A percentile compares a stretch with the other conserved stretches of the same genome.
Evolutionary conservation across 176 grass and related monocot species (phyloP).

Genomic region (Cenchrus americanus): DNA sequence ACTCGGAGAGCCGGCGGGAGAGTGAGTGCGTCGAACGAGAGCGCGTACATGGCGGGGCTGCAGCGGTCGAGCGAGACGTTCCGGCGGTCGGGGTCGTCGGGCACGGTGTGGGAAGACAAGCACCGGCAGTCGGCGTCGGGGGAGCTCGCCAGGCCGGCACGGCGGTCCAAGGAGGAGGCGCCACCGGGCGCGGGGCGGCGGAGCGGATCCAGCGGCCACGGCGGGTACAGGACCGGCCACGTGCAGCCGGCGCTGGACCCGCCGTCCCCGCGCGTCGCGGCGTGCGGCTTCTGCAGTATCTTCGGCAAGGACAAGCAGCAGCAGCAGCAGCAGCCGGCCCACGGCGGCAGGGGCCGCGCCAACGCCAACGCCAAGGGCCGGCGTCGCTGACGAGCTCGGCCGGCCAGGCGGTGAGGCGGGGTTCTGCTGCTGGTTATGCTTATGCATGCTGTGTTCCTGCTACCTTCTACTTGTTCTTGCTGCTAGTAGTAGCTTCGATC

Average conservation of each 20-base stretch:
- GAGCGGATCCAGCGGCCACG: slow-evolving; percentile 45
- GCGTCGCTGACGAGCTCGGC: slow-evolving; percentile 23
- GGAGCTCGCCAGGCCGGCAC: slow-evolving; percentile 39
- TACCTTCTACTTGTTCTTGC: not conserved
- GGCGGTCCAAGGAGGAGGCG: not conserved
- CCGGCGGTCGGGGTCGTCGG: slow-evolving; percentile 86
- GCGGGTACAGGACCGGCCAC: slow-evolving; percentile 58
- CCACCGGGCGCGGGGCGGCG: slow-evolving; percentile 12
- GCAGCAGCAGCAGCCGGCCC: not conserved
- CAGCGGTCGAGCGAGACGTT: slow-evolving; percentile 88
- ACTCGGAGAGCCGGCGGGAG: too few relatives aligned
- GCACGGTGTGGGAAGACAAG: slow-evolving; percentile 82
- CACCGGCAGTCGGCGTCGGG: slow-evolving; percentile 39
- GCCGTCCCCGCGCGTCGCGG: slow-evolving; percentile 76
- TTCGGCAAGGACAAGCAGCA: slow-evolving; percentile 59
- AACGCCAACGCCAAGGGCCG: not conserved
- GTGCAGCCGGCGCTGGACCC: slow-evolving; percentile 70
- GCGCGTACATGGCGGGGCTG: slow-evolving; percentile 62
- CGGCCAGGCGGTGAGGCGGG: not conserved
- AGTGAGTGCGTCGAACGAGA: too few relatives aligned
- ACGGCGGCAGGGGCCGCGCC: not conserved
- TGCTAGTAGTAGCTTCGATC: not conserved
- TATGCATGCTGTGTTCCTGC: not conserved
- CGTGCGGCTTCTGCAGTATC: slow-evolving; percentile 76
- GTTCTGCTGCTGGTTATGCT: not conserved